Conservation (phyloP, 2,329 filamentous ascomycete genomes). For the Ophiostoma tasmaniense region DNA sequence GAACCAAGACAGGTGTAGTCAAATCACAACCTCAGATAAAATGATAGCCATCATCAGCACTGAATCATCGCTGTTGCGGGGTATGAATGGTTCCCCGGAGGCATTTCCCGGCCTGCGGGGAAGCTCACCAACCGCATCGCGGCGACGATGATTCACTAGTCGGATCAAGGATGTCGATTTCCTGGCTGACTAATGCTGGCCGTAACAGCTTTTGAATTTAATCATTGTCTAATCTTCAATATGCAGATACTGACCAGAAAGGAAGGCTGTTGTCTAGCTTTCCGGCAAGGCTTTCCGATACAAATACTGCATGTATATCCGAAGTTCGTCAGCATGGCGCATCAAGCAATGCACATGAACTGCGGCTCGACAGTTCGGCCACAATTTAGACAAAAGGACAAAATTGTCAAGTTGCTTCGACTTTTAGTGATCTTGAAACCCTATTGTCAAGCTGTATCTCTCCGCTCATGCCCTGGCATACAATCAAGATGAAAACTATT, state of each 20-base stretch:
- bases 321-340: background rate
- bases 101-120: background rate
- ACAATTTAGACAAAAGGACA: too few relatives aligned
- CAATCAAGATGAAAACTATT: too few relatives aligned
- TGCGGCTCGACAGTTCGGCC: too few relatives aligned
- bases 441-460: too few relatives aligned
- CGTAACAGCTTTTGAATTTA: background rate
- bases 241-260: background rate
- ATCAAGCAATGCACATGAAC: background rate
- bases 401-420: too few relatives aligned
- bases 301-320: background rate
- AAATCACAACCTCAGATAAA: background rate
- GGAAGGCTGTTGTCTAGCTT: background rate
- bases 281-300: background rate
- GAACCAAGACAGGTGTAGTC: background rate
- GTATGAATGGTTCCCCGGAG: background rate
- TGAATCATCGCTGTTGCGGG: background rate
- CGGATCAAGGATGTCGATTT: background rate
- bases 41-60: background rate
- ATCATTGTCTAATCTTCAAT: background rate
- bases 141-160: background rate
- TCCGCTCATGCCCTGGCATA: too few relatives aligned
- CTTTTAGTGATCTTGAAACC: too few relatives aligned
- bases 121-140: background rate
- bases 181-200: background rate